These are phyloP conservation scores for Tetrapisispora namnaoensis DNA, from an alignment of 805 yeast species.

Conservation along the genomic window DNA sequence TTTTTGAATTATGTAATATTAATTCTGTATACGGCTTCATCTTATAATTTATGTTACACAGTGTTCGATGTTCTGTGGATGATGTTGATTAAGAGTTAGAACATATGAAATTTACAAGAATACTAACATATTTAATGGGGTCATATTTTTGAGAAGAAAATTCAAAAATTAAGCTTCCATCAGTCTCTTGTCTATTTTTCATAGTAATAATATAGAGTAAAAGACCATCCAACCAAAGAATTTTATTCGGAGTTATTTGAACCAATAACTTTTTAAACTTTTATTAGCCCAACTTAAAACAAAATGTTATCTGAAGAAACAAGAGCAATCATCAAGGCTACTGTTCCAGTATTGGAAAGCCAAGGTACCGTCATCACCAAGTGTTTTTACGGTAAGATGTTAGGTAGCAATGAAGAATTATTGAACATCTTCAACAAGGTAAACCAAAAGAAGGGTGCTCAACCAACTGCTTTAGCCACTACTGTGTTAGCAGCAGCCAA, in stretches of 20 bases:
- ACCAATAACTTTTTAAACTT: not conserved
- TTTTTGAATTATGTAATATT: not conserved
- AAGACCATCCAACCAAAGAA: not conserved
- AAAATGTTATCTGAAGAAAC: slow-evolving; percentile 28
- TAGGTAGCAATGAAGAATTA: slow-evolving; percentile 43
- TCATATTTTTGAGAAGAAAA: too few relatives aligned
- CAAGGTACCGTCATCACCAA: slow-evolving; percentile 47
- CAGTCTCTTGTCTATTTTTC: too few relatives aligned
- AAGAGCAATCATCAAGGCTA: slow-evolving; percentile 33
- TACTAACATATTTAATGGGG: too few relatives aligned
- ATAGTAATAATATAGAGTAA: too few relatives aligned
- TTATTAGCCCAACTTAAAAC: too few relatives aligned
- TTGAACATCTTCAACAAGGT: slow-evolving; percentile 50
- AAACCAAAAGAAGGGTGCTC: slow-evolving; percentile 45
- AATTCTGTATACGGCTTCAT: not conserved
- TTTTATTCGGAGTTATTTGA: not conserved
- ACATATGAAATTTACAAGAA: too few relatives aligned
- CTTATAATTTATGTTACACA: not conserved
- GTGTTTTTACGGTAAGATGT: slow-evolving; percentile 47
- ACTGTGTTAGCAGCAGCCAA: slow-evolving; percentile 54
- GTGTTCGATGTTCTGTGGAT: too few relatives aligned
- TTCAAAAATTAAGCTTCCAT: too few relatives aligned
- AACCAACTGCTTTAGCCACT: slow-evolving; percentile 55
- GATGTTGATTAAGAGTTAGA: too few relatives aligned
- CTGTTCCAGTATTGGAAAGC: slow-evolving; percentile 47